A percentile compares a stretch with the other conserved stretches of the same genome.
These are phyloP conservation scores for Pisolithus marmoratus DNA, from an alignment of 768 basidiomycete genomes.

Conservation along the genomic window DNA sequence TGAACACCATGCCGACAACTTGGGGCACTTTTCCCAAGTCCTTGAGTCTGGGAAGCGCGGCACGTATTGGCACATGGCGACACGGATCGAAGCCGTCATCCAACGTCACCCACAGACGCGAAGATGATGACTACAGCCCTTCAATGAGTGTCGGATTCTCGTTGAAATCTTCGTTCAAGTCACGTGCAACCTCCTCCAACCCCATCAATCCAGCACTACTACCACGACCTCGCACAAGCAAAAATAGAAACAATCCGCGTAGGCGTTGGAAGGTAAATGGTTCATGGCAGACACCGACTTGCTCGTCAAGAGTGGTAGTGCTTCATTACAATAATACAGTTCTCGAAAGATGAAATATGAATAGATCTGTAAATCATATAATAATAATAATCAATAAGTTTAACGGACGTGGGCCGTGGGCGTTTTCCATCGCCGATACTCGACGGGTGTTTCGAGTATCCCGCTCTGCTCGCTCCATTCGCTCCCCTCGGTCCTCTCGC, in stretches of 20 bases:
- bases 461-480: too few relatives aligned
- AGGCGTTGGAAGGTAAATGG: constrained; percentile 14
- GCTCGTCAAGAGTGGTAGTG: constrained; percentile 60
- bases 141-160: too few relatives aligned
- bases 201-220: too few relatives aligned
- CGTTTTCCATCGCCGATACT: too few relatives aligned
- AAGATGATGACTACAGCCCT: too few relatives aligned
- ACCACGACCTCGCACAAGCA: constrained; percentile 41
- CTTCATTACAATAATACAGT: constrained; percentile 38
- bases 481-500: too few relatives aligned
- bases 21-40: constrained; percentile 64
- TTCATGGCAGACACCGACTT: background rate
- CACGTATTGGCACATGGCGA: constrained; percentile 41
- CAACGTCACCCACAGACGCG: background rate
- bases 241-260: constrained; percentile 70
- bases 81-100: constrained; percentile 1
- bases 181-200: too few relatives aligned
- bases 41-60: constrained; percentile 68
- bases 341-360: background rate
- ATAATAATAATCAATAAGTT: too few relatives aligned
- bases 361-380: constrained; percentile 2
- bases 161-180: too few relatives aligned
- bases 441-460: too few relatives aligned
- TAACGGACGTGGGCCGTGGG: too few relatives aligned
- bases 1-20: constrained; percentile 60